These are phyloP conservation scores for Piromyces finnis DNA, from an alignment of 192 early-diverging fungal species.

Conservation along the genomic window DNA sequence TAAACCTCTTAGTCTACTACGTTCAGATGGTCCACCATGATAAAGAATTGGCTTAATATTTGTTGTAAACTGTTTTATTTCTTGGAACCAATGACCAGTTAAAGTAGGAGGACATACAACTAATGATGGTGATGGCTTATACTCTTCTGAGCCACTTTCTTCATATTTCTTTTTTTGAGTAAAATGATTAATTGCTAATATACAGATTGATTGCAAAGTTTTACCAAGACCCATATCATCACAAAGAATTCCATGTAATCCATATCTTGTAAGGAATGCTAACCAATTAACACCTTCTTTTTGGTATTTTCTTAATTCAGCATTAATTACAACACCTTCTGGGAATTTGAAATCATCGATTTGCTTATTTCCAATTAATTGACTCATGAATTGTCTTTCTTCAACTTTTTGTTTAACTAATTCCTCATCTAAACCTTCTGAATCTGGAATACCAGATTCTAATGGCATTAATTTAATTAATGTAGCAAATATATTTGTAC, in stretches of 20 bases:
- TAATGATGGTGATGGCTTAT: slow-evolving; percentile 57
- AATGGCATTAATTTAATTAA: slow-evolving; percentile 89
- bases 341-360: slow-evolving; percentile 76
- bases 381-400: slow-evolving; percentile 84
- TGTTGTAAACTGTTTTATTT: slow-evolving; percentile 65
- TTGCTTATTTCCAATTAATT: slow-evolving; percentile 76
- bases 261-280: slow-evolving; percentile 89
- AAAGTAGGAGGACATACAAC: slow-evolving; percentile 93
- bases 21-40: slow-evolving; percentile 58
- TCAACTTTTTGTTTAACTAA: slow-evolving; percentile 63
- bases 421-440: slow-evolving; percentile 61
- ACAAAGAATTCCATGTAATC: slow-evolving; percentile 91
- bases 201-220: slow-evolving; percentile 90
- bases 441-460: slow-evolving; percentile 88
- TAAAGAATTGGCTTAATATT: slow-evolving; percentile 69
- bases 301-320: slow-evolving; percentile 86
- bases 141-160: slow-evolving; percentile 34
- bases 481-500: slow-evolving; percentile 87
- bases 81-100: slow-evolving; percentile 90
- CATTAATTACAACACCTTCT: slow-evolving; percentile 56
- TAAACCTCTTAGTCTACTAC: slow-evolving; percentile 26
- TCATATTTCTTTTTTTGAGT: slow-evolving; percentile 36
- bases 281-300: slow-evolving; percentile 98
- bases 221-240: slow-evolving; percentile 99
- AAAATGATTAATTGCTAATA: slow-evolving; percentile 77